Evolutionary conservation across 345 rosid species (phyloP), one percentile per base, ranked within the genome.

Genomic region (Salix exigua): DNA sequence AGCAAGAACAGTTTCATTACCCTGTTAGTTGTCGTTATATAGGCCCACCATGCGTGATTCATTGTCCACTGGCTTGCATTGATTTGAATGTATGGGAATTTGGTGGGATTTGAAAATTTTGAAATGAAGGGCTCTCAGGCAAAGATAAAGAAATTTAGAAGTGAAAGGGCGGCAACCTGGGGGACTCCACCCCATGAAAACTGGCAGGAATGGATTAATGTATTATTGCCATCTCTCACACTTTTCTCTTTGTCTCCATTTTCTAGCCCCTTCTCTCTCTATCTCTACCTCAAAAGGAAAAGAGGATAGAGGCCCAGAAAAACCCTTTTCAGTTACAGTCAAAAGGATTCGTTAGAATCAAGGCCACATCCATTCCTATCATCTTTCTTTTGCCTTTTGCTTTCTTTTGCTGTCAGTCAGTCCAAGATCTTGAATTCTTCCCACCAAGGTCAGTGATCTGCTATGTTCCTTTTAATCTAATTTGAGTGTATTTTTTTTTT

Each of bases 111-210:
- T 50, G 19, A 48, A 70, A 28, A 17, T 11, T 66, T 66, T 21
- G 64, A 72, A 55, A 35, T 1, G 16, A 30, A 61, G 55, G 68
- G 75, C 4, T 7, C 31, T 71, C 28, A 4, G 35, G 35, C 4
- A 33, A 4, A 33, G 35, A 33, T 35, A 35, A 2, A 3, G 63
- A 48, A 71, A 28, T 48, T 31, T 17, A 11, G 74, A 14, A 37
- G 18, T 28, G 55, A 6, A 62, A 73, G 44, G 69, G 69, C 69
- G 76, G 69, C 76, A 73, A 73, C 44, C 26, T 55, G 44, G 66
- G 51, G 7, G n/a, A 11, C 73, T 30, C 62, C 60, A 16, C 55
- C 72, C 17, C 33, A 25, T 68, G 53, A 25, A 40, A 68, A 25
- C 14, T n/a, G 33, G 62, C 40, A 51, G 73, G 9, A 4, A 1